Conservation (phyloP, 2,329 filamentous ascomycete species). For the Orbilia brochopaga region DNA sequence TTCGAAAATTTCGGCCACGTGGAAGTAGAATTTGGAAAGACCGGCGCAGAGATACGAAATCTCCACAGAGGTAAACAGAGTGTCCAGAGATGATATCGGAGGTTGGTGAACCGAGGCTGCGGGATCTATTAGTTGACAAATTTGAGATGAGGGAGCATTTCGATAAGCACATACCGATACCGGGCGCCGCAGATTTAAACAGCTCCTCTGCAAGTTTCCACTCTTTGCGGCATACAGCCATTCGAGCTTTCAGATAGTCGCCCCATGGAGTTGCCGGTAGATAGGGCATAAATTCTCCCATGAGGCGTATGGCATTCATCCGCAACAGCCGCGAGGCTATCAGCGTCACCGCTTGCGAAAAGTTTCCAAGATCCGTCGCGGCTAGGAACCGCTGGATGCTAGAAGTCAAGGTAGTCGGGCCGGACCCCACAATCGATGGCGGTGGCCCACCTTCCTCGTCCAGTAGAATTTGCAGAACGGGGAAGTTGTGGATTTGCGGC, state of each 20-base stretch:
- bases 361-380: slow-evolving; percentile 51
- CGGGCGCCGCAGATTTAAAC: slow-evolving; percentile 83
- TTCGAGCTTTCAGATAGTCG: slow-evolving; percentile 81
- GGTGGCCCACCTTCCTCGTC: slow-evolving; percentile 66
- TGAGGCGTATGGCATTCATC: slow-evolving; percentile 60
- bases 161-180: slow-evolving; percentile 70
- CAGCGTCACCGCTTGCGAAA: slow-evolving; percentile 58
- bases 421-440: slow-evolving; percentile 67
- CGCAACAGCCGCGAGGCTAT: slow-evolving; percentile 60
- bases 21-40: slow-evolving; percentile 81
- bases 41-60: slow-evolving; percentile 73
- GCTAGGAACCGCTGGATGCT: slow-evolving; percentile 59
- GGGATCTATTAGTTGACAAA: slow-evolving; percentile 7
- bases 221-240: slow-evolving; percentile 68
- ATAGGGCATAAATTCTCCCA: slow-evolving; percentile 71
- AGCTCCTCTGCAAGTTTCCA: slow-evolving; percentile 74
- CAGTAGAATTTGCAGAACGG: slow-evolving; percentile 57
- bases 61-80: slow-evolving; percentile 76
- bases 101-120: slow-evolving; percentile 55
- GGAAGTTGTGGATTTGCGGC: slow-evolving; percentile 52
- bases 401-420: slow-evolving; percentile 51
- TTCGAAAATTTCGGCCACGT: slow-evolving; percentile 83
- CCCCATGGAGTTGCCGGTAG: slow-evolving; percentile 66
- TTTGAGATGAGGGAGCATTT: neutral
- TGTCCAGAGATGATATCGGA: slow-evolving; percentile 61